Evolutionary conservation across 306 rosid species (phyloP).

Genomic region (Clitoria ternatea): DNA sequence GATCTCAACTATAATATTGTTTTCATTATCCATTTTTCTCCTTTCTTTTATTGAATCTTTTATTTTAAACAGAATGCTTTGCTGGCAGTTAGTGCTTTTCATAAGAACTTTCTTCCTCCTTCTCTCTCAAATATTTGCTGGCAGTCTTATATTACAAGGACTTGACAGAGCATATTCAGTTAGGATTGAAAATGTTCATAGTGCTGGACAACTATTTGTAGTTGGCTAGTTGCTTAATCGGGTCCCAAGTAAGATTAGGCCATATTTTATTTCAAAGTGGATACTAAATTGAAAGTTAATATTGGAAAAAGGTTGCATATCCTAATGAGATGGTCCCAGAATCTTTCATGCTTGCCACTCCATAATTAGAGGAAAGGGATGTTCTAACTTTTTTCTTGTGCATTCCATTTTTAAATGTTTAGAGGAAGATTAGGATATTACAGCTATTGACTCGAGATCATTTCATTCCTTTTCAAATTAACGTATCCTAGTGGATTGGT

Average conservation of each 20-base stretch:
- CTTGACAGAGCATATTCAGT: conserved; percentile 33
- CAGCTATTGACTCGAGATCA: neutral
- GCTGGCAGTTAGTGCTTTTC: conserved; percentile 3
- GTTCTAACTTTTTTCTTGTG: conserved; percentile 14
- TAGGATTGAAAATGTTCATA: conserved; percentile 14
- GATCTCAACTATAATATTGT: neutral
- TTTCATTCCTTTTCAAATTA: neutral
- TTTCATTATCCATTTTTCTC: neutral
- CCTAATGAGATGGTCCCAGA: conserved; percentile 19
- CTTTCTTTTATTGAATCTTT: neutral
- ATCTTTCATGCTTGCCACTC: conserved; percentile 30
- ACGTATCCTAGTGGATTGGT: neutral
- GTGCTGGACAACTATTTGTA: conserved; percentile 38
- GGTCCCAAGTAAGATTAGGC: conserved; percentile 4
- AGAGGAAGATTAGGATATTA: neutral
- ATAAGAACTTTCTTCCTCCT: conserved; percentile 1
- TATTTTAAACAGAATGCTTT: neutral
- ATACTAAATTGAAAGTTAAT: conserved; percentile 27
- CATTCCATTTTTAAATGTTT: neutral
- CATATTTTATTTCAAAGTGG: conserved; percentile 26
- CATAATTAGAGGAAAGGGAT: conserved; percentile 31
- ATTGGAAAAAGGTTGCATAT: conserved; percentile 12
- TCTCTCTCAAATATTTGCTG: conserved; percentile 29
- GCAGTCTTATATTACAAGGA: conserved; percentile 14
- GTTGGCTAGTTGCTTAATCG: conserved; percentile 21